Evolutionary conservation across 768 basidiomycete genomes (phyloP), one percentile per base, ranked within the genome.

Genomic region (Hericium alpestre): DNA sequence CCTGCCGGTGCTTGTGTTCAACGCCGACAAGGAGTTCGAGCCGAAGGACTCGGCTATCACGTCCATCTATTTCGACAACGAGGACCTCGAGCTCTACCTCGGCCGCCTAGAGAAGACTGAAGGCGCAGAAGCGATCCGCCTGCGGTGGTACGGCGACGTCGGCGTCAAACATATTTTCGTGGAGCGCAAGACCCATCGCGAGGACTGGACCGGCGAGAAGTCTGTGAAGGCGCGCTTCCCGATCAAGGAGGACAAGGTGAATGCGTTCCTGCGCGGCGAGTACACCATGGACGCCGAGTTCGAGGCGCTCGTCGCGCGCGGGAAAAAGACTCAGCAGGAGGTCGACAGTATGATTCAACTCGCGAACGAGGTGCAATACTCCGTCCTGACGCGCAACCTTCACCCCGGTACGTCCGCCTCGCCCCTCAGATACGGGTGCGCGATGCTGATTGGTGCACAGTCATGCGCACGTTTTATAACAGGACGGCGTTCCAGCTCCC

Each of bases 131-230:
- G 96, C 96, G 15, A 80, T 99, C 57, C 91, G 96, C 49, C 73
- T 99, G 59, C 82, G 96, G 38, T 98, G 96, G 96, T 99, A 99
- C 66, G 96, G 96, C 11, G 93, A 92, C 66, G 81, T 83, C 56
- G 78, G 82, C 57, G 81, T 79, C 53, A 92, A 87, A 67, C 90
- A 86, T 12, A 89, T 92, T 40, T 92, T 89, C 62, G 85, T 92
- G 18, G 89, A 92, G 71, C 86, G 89, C 43, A 92, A 92, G 71
- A 92, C 89, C 0, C 89, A 99, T 68, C 82, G 93, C 55, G 96
- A 99, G 71, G 96, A 99, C 66, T 99, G 96, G 96, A 98, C 95
- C 0, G 96, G 96, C 38, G 95, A 99, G 71, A 97, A 97, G 71
- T 93, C 91, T 10, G 94, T 98, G 67, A 99, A 97, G 71, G 90